Percentiles rank a stretch among this genome's conserved stretches.
Conservation (phyloP, 352 stramenopile species). For the Pythium sp. region DNA sequence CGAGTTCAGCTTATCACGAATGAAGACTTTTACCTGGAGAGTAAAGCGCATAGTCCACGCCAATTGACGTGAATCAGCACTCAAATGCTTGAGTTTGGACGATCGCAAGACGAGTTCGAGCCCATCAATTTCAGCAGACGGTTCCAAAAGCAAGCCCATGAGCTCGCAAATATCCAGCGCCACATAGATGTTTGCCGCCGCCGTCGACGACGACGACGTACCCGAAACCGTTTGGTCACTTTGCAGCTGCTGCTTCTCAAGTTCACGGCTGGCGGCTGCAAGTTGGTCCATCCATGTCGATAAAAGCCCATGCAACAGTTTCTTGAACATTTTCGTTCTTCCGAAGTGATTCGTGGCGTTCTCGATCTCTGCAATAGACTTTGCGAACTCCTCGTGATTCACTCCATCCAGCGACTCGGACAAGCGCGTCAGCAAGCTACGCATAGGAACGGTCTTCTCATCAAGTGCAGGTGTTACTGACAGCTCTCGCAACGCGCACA, state of each 20-base stretch:
- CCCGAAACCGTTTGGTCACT: neutral
- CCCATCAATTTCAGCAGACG: conserved; percentile 33
- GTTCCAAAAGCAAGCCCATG: conserved; percentile 35
- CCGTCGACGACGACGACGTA: neutral
- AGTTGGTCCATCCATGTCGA: conserved; percentile 42
- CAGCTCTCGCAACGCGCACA: conserved; percentile 2
- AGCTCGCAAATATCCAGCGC: conserved; percentile 46
- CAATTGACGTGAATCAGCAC: conserved; percentile 33
- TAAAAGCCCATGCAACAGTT: conserved; percentile 31
- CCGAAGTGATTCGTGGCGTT: conserved; percentile 26
- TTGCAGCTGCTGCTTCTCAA: neutral
- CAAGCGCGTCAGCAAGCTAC: conserved; percentile 30
- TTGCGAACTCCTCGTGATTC: conserved; percentile 23
- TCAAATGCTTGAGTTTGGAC: conserved; percentile 28
- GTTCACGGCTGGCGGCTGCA: neutral
- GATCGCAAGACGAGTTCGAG: conserved; percentile 37
- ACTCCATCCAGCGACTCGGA: conserved; percentile 17
- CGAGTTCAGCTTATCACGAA: conserved; percentile 7
- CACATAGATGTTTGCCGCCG: conserved; percentile 31
- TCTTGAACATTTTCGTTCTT: conserved; percentile 30
- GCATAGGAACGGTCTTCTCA: neutral
- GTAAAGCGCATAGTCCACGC: conserved; percentile 47
- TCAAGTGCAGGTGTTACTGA: neutral
- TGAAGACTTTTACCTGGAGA: conserved; percentile 33
- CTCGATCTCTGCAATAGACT: conserved; percentile 30